phyloP scores from a whole-genome alignment of 176 grass and related monocot genomes.

The Cenchrus purpureus region DNA sequence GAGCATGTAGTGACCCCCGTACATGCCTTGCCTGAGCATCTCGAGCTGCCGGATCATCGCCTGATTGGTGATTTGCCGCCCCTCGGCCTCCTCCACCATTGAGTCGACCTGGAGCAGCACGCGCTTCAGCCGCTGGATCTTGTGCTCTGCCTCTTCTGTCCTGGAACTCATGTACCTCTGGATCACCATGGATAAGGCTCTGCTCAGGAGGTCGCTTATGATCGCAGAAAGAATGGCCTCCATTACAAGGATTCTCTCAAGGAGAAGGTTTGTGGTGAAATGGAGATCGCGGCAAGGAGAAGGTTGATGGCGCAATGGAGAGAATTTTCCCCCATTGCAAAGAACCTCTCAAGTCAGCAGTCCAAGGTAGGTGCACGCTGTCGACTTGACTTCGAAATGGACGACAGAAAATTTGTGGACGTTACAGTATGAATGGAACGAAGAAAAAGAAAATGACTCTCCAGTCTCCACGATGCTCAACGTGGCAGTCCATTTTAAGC shows the following conservation, averaged over 20 bases:
- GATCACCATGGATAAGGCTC: constrained; percentile 31
- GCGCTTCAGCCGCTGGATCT: constrained; percentile 22
- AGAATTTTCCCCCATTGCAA: neutral
- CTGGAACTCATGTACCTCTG: neutral
- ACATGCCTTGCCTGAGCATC: constrained; percentile 42
- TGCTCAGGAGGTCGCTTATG: constrained; percentile 17
- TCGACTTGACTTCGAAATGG: neutral
- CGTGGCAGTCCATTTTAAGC: no score
- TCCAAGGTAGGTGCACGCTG: neutral
- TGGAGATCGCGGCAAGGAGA: neutral
- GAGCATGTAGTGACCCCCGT: constrained; percentile 42
- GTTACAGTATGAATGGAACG: no score
- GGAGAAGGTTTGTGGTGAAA: neutral
- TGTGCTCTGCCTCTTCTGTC: constrained; percentile 1
- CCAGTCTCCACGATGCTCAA: no score
- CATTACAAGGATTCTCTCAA: constrained; percentile 11
- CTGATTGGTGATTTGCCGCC: constrained; percentile 41
- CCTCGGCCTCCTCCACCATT: constrained; percentile 36
- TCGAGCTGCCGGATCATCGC: constrained; percentile 49
- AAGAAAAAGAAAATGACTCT: no score
- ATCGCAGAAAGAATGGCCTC: constrained; percentile 31
- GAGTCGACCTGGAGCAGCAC: constrained; percentile 34
- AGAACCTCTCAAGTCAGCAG: neutral
- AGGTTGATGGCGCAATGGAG: no score
- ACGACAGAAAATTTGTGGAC: neutral